These are phyloP conservation scores for Pleurotus tuoliensis DNA, from an alignment of 768 basidiomycete species.

Conservation along the genomic window DNA sequence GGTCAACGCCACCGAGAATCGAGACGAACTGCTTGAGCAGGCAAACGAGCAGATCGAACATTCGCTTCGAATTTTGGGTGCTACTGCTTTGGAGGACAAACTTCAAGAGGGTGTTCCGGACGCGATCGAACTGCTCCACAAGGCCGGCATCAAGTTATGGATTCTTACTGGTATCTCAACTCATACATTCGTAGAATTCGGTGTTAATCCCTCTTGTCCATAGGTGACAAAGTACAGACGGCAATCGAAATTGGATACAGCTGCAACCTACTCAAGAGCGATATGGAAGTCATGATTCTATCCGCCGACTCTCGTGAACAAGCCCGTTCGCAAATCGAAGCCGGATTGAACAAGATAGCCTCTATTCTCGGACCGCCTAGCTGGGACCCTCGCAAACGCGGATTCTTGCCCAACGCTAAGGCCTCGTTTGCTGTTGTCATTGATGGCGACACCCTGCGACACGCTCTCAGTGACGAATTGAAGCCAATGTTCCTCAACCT, in stretches of 20 bases:
- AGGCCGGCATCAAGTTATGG: conserved; percentile 97
- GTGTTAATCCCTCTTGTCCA: neutral
- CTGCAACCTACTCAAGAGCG: conserved; percentile 89
- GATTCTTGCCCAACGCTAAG: conserved; percentile 61
- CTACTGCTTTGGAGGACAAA: conserved; percentile 96
- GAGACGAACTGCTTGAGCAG: conserved; percentile 91
- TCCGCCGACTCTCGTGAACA: conserved; percentile 77
- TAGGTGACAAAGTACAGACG: conserved; percentile 95
- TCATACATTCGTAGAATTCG: neutral
- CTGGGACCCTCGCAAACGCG: conserved; percentile 55
- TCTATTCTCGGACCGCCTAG: conserved; percentile 77
- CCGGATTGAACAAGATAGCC: conserved; percentile 90
- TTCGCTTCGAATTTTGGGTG: conserved; percentile 80
- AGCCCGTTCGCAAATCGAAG: conserved; percentile 84
- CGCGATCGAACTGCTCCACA: conserved; percentile 86
- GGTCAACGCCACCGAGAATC: conserved; percentile 65
- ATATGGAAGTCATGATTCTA: conserved; percentile 97
- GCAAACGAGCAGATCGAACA: conserved; percentile 83
- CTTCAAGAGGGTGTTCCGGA: conserved; percentile 96
- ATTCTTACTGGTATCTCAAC: conserved; percentile 75
- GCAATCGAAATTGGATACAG: conserved; percentile 98
- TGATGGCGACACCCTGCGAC: conserved; percentile 87
- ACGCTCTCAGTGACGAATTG: conserved; percentile 72
- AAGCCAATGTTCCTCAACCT: conserved; percentile 88
- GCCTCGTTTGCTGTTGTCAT: conserved; percentile 92